Conservation (phyloP, 2,329 filamentous ascomycete species). For the Sphaceloma murrayae region DNA sequence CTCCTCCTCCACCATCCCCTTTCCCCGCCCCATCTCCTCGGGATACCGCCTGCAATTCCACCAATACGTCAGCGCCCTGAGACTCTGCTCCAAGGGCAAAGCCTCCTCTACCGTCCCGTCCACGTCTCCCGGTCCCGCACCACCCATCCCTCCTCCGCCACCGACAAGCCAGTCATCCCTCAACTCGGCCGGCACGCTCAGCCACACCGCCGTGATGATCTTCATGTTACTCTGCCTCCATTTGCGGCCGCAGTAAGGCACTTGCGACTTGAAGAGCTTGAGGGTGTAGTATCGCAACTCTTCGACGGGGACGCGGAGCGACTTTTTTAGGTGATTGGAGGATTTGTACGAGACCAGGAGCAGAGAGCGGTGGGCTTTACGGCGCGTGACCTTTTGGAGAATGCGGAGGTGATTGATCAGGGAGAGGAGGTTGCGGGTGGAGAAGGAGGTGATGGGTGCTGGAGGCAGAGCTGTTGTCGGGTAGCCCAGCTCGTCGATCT, state of each 20-base stretch:
- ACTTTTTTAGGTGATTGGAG: slow-evolving; percentile 81
- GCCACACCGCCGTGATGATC: slow-evolving; percentile 92
- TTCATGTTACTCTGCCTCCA: slow-evolving; percentile 98
- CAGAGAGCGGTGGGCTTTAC: slow-evolving; percentile 89
- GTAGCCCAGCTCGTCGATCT: slow-evolving; percentile 81
- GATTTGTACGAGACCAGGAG: slow-evolving; percentile 94
- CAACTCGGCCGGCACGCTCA: slow-evolving; percentile 85
- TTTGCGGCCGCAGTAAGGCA: slow-evolving; percentile 94
- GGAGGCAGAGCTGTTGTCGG: slow-evolving; percentile 60
- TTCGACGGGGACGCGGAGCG: slow-evolving; percentile 80
- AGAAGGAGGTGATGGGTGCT: slow-evolving; percentile 78
- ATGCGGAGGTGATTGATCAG: slow-evolving; percentile 91
- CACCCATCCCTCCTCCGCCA: slow-evolving; percentile 40
- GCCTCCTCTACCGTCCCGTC: slow-evolving; percentile 92
- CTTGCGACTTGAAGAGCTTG: slow-evolving; percentile 97
- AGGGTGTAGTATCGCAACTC: slow-evolving; percentile 85
- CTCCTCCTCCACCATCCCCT: slow-evolving; percentile 34
- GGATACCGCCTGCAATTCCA: slow-evolving; percentile 78
- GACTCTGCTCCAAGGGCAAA: slow-evolving; percentile 79
- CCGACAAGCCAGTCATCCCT: slow-evolving; percentile 92
- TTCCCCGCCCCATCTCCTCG: slow-evolving; percentile 55
- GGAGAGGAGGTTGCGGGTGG: slow-evolving; percentile 88
- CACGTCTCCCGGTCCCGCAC: slow-evolving; percentile 49
- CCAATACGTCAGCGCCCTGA: slow-evolving; percentile 87
- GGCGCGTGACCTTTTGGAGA: slow-evolving; percentile 94